These are phyloP conservation scores for Collybia nuda DNA, from an alignment of 768 basidiomycete species.

Conservation along the genomic window DNA sequence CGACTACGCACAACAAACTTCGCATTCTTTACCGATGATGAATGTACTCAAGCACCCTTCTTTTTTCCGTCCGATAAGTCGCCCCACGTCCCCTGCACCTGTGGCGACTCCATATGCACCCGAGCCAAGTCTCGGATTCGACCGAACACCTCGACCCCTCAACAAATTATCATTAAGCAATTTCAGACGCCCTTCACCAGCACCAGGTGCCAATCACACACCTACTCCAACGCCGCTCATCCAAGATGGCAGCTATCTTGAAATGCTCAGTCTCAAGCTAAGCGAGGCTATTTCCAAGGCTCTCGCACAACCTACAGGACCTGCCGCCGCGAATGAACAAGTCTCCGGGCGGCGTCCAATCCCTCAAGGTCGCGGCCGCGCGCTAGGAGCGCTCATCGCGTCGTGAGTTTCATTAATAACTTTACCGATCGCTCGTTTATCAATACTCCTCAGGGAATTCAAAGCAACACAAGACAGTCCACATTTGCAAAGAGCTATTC, in stretches of 20 bases:
- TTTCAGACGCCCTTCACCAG: constrained; percentile 57
- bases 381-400: constrained; percentile 66
- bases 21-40: constrained; percentile 42
- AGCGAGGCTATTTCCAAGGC: constrained; percentile 83
- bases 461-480: constrained; percentile 60
- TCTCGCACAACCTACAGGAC: constrained; percentile 61
- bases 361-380: constrained; percentile 69
- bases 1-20: constrained; percentile 3
- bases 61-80: constrained; percentile 63
- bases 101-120: constrained; percentile 19
- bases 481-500: constrained; percentile 66
- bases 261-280: constrained; percentile 72
- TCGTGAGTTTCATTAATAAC: constrained; percentile 48
- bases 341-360: constrained; percentile 70
- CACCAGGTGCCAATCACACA: constrained; percentile 31
- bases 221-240: constrained; percentile 46
- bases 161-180: constrained; percentile 59
- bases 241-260: constrained; percentile 81
- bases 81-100: constrained; percentile 62
- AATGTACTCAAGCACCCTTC: constrained; percentile 67
- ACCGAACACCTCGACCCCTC: constrained; percentile 49
- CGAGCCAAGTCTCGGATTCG: constrained; percentile 36
- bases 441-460: constrained; percentile 54
- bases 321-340: constrained; percentile 48
- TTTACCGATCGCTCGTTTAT: constrained; percentile 10